A percentile compares a stretch with the other conserved stretches of the same genome.
These are phyloP conservation scores for Avena insularis DNA, from an alignment of 176 grass and related monocot genomes.

Conservation along the genomic window DNA sequence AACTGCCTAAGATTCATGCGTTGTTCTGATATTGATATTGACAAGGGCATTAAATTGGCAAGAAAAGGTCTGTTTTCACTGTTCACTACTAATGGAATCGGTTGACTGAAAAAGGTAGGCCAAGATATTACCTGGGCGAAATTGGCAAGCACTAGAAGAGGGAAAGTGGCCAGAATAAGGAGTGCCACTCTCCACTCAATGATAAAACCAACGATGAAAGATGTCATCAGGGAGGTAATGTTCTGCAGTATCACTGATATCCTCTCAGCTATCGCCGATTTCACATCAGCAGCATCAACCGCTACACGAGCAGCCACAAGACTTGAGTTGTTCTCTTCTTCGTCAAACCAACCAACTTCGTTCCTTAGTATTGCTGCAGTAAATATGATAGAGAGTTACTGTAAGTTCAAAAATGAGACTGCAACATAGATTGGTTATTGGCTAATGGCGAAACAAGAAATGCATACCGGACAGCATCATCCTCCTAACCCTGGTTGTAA, in stretches of 20 bases:
- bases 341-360: constrained; percentile 97
- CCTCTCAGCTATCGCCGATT: constrained; percentile 92
- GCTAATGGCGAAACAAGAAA: constrained; percentile 14
- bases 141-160: constrained; percentile 93
- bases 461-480: constrained; percentile 95
- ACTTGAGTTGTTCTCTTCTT: constrained; percentile 98
- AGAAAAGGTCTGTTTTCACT: neutral
- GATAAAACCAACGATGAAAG: constrained; percentile 91
- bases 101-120: constrained; percentile 6
- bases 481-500: constrained; percentile 91
- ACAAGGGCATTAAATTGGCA: neutral
- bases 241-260: constrained; percentile 98
- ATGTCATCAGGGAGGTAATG: constrained; percentile 85
- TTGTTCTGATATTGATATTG: neutral
- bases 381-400: constrained; percentile 10
- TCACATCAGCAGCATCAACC: constrained; percentile 92
- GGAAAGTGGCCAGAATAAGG: constrained; percentile 95
- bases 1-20: no score
- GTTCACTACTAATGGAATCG: neutral
- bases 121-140: constrained; percentile 77
- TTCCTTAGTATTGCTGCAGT: constrained; percentile 92
- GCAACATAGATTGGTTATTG: constrained; percentile 6
- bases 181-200: constrained; percentile 93
- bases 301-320: constrained; percentile 87
- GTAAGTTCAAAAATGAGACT: constrained; percentile 13